These are phyloP conservation scores for Dendrocalamus latiflorus DNA, from an alignment of 202 grass and related monocot species.

Conservation along the genomic window DNA sequence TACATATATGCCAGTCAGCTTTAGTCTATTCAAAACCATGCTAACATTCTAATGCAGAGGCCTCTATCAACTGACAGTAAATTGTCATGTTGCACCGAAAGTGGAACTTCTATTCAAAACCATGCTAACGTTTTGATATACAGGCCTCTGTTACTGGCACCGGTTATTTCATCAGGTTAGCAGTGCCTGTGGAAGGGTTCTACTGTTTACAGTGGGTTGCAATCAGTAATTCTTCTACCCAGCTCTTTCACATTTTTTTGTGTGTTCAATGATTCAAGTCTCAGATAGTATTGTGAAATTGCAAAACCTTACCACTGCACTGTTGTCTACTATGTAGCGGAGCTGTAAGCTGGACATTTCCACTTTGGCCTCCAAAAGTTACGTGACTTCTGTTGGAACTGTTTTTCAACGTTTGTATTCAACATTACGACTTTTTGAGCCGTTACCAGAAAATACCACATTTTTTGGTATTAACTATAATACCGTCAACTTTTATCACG, in stretches of 20 bases:
- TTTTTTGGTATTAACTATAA: too few species aligned
- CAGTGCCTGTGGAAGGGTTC: background rate
- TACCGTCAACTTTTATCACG: too few species aligned
- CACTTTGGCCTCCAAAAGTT: too few species aligned
- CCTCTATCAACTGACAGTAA: background rate
- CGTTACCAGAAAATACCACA: too few species aligned
- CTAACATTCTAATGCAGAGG: background rate
- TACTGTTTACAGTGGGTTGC: background rate
- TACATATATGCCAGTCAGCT: constrained; percentile 25
- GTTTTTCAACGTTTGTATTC: too few species aligned
- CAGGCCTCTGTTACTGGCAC: background rate
- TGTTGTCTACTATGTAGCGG: background rate
- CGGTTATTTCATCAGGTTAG: background rate
- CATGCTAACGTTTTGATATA: background rate
- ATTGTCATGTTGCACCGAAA: background rate
- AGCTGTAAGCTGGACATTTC: too few species aligned
- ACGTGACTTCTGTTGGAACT: too few species aligned
- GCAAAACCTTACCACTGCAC: background rate
- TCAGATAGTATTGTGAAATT: background rate
- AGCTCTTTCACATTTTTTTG: background rate
- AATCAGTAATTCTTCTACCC: background rate
- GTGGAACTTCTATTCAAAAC: background rate
- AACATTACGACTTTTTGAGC: too few species aligned
- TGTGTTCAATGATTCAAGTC: background rate
- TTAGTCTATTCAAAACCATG: background rate